phyloP scores from a whole-genome alignment of 1,284 basidiomycete genomes.

The Malassezia yamatoensis region DNA sequence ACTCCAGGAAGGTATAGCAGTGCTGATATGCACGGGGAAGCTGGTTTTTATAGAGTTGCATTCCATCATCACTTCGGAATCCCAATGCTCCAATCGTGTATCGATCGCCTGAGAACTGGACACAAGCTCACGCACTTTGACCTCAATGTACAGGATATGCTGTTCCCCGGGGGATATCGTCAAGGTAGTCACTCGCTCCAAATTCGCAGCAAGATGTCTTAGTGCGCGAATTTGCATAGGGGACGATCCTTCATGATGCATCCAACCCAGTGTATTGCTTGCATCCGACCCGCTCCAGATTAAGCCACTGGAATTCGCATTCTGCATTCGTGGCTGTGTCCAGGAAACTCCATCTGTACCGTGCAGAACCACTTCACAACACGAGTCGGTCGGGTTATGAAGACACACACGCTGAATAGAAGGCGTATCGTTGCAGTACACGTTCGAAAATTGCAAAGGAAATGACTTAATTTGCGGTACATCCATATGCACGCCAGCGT shows the following conservation, averaged over 20 bases:
- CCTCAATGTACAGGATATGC: conserved; percentile 30
- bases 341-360: conserved; percentile 2
- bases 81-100: neutral
- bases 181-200: conserved; percentile 32
- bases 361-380: neutral
- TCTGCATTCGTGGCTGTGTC: conserved; percentile 7
- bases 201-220: conserved; percentile 38
- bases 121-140: conserved; percentile 19
- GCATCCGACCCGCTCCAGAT: conserved; percentile 23
- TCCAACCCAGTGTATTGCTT: conserved; percentile 37
- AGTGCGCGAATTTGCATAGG: conserved; percentile 34
- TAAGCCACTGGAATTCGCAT: neutral
- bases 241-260: conserved; percentile 29
- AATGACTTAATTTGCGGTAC: neutral
- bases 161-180: conserved; percentile 26
- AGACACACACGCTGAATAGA: conserved; percentile 18
- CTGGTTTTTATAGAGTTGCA: no score
- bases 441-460: conserved; percentile 10
- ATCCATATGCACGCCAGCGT: neutral
- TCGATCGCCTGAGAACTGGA: neutral
- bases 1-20: conserved; percentile 10
- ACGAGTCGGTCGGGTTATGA: conserved; percentile 6
- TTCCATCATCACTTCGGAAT: no score
- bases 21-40: conserved; percentile 9
- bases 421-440: conserved; percentile 25